Conservation (phyloP, 768 basidiomycete genomes). For the Naganishia onofrii region DNA sequence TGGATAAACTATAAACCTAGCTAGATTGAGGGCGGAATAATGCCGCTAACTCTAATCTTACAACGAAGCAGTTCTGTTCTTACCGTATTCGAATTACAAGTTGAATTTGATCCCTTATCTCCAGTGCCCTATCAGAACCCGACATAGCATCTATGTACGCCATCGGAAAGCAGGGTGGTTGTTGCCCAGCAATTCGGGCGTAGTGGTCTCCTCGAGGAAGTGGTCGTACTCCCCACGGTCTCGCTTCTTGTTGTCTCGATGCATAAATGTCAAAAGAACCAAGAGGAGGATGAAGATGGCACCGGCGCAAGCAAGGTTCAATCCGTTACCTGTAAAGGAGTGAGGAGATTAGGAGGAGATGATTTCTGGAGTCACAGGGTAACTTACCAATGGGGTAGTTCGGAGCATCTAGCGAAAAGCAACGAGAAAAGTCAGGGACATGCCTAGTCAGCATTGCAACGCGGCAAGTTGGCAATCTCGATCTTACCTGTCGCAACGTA, state of each 20-base stretch:
- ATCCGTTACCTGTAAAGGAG: constrained; percentile 21
- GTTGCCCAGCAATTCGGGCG: constrained; percentile 23
- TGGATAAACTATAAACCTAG: background rate
- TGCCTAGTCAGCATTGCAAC: background rate
- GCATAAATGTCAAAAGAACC: constrained; percentile 27
- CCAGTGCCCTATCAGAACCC: background rate
- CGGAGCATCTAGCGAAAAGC: constrained; percentile 9
- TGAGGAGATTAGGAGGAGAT: background rate
- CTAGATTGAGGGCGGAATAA: background rate
- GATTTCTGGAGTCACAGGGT: no score
- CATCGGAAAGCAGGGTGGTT: constrained; percentile 31
- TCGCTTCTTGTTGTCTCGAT: constrained; percentile 25
- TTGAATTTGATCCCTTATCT: constrained; percentile 16
- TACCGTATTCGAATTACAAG: constrained; percentile 9
- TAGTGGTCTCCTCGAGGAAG: constrained; percentile 13
- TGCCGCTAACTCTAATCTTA: background rate
- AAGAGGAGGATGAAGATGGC: constrained; percentile 13
- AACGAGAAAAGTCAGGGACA: background rate
- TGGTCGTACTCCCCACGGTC: constrained; percentile 29
- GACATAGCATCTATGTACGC: constrained; percentile 1
- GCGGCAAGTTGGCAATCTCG: background rate
- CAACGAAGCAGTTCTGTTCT: constrained; percentile 1
- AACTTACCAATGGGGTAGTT: constrained; percentile 21
- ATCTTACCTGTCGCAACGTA: constrained; percentile 17
- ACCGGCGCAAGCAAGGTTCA: constrained; percentile 24